Conservation (phyloP, 441 rosid genomes). For the Pelargonium australe region DNA sequence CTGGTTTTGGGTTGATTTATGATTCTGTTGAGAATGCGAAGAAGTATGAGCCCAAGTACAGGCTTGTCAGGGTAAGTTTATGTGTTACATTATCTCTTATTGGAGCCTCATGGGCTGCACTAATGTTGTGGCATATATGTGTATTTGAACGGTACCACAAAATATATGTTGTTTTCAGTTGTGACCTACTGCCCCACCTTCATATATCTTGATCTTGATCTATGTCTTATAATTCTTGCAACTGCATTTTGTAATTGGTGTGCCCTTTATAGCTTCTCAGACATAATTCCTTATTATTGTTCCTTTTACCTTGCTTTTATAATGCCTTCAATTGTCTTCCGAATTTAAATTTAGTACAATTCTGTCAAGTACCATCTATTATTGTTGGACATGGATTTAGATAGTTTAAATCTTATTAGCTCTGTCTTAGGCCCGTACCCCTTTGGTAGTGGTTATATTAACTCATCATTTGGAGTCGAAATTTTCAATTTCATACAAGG, state of each 20-base stretch:
- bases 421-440: neutral
- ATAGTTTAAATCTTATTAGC: neutral
- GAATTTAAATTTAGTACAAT: neutral
- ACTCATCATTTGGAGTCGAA: neutral
- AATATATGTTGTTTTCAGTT: too few relatives aligned
- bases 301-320: neutral
- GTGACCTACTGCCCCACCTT: neutral
- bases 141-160: too few relatives aligned
- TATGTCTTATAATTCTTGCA: neutral
- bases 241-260: neutral
- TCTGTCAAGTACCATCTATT: neutral
- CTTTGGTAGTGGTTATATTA: neutral
- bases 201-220: neutral
- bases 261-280: neutral
- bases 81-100: neutral
- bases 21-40: slow-evolving; percentile 3
- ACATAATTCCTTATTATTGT: neutral
- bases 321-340: neutral
- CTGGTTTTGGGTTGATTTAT: slow-evolving; percentile 5
- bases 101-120: too few relatives aligned
- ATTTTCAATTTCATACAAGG: neutral
- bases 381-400: neutral
- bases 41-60: slow-evolving; percentile 9
- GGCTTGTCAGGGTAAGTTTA: slow-evolving; percentile 10
- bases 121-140: neutral